Evolutionary conservation across 768 basidiomycete species (phyloP).

Genomic region (Rhizopogon rudus): DNA sequence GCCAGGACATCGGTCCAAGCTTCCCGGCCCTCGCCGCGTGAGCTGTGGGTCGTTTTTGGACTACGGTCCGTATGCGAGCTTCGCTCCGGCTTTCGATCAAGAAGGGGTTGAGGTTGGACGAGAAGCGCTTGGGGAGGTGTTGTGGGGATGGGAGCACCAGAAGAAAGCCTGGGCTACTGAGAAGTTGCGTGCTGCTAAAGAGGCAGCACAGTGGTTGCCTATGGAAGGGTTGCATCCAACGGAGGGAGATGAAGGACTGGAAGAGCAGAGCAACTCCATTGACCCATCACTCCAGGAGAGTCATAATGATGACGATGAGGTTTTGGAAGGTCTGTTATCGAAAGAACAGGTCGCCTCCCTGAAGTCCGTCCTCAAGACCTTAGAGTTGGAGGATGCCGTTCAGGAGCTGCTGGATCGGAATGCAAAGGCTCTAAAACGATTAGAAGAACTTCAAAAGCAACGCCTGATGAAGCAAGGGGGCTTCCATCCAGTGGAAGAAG

Average conservation of each 20-base stretch:
- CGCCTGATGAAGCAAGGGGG: conserved; percentile 47
- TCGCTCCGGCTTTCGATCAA: conserved; percentile 77
- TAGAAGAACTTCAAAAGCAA: conserved; percentile 60
- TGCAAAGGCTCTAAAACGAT: conserved; percentile 51
- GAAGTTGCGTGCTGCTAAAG: conserved; percentile 23
- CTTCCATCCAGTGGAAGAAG: conserved; percentile 50
- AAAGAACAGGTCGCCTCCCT: conserved; percentile 50
- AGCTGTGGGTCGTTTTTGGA: conserved; percentile 70
- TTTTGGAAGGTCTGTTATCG: conserved; percentile 51
- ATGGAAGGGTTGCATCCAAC: conserved; percentile 4
- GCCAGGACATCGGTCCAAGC: conserved; percentile 33
- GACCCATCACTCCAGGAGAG: conserved; percentile 5
- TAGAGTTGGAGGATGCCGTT: conserved; percentile 66
- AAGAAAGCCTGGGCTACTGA: conserved; percentile 21
- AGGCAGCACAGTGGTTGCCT: conserved; percentile 4
- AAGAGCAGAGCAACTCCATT: conserved; percentile 8
- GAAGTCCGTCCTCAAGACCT: conserved; percentile 53
- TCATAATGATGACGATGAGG: conserved; percentile 30
- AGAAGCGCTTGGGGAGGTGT: conserved; percentile 51
- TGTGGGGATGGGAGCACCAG: conserved; percentile 47
- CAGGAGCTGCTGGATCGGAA: conserved; percentile 66
- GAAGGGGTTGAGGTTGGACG: conserved; percentile 70
- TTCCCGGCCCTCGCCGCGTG: conserved; percentile 48
- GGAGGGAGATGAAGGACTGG: neutral
- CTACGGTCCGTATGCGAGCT: conserved; percentile 70